Conservation (phyloP, 805 yeast species). For the Zygoascus biomembranicola region DNA sequence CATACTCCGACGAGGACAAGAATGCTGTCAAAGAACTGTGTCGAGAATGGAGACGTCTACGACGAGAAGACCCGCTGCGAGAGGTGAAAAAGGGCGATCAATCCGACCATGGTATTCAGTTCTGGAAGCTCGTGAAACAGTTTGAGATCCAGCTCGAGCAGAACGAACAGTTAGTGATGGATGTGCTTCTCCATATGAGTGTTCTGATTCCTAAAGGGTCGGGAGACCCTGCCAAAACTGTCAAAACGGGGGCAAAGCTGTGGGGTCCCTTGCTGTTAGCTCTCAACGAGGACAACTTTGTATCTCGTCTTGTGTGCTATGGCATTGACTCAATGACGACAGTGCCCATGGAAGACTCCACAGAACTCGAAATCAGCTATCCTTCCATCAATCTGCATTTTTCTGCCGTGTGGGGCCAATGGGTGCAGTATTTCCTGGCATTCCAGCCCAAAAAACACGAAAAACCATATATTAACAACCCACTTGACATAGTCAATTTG, state of each 20-base stretch:
- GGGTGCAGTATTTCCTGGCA: slow-evolving; percentile 6
- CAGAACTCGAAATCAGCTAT: background rate
- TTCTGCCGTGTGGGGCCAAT: slow-evolving; percentile 1
- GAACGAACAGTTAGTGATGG: slow-evolving; percentile 18
- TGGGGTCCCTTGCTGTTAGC: slow-evolving; percentile 14
- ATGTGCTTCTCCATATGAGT: slow-evolving; percentile 27
- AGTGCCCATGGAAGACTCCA: background rate
- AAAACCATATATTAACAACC: slow-evolving; percentile 1
- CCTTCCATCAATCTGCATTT: background rate
- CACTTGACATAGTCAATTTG: background rate
- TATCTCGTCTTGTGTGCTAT: slow-evolving; percentile 4
- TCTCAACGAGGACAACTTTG: slow-evolving; percentile 9
- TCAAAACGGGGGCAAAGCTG: slow-evolving; percentile 7
- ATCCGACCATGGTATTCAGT: slow-evolving; percentile 34
- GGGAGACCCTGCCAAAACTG: slow-evolving; percentile 1
- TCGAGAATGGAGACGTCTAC: slow-evolving; percentile 41
- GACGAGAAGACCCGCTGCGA: slow-evolving; percentile 37
- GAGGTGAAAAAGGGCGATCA: slow-evolving; percentile 38
- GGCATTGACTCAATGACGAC: slow-evolving; percentile 4
- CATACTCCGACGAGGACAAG: slow-evolving; percentile 1
- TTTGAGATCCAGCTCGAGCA: slow-evolving; percentile 15
- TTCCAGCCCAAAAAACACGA: background rate
- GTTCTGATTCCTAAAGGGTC: slow-evolving; percentile 26
- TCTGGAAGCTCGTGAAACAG: slow-evolving; percentile 33
- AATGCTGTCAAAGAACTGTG: slow-evolving; percentile 30